Evolutionary conservation across 805 yeast genomes (phyloP).

Genomic region (Diddensiella santjacobensis): DNA sequence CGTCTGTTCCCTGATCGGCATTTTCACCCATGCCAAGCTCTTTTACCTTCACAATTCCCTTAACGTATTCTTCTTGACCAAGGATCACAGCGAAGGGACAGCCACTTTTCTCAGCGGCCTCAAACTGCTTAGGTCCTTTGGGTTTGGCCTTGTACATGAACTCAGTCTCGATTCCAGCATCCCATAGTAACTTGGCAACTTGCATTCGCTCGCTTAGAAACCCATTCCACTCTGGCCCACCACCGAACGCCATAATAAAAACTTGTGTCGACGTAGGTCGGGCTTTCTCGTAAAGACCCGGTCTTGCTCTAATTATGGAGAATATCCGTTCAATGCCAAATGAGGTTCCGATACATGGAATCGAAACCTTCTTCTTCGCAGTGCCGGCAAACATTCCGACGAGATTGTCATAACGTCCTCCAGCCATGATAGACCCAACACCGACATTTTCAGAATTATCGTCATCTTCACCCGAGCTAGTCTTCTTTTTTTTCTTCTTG

Average conservation of each 20-base stretch:
- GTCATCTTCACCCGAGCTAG: slow-evolving; percentile 55
- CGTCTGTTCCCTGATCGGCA: slow-evolving; percentile 81
- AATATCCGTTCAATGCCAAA: slow-evolving; percentile 96
- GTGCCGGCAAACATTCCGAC: slow-evolving; percentile 94
- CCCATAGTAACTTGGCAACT: slow-evolving; percentile 80
- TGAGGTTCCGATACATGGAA: slow-evolving; percentile 96
- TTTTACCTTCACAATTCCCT: slow-evolving; percentile 82
- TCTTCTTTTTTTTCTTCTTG: slow-evolving; percentile 35
- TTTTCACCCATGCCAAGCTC: slow-evolving; percentile 83
- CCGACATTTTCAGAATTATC: slow-evolving; percentile 97
- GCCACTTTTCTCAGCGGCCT: slow-evolving; percentile 94
- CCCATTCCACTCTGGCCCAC: slow-evolving; percentile 95
- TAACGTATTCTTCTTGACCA: slow-evolving; percentile 89
- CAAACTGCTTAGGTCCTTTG: slow-evolving; percentile 93
- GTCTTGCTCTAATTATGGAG: slow-evolving; percentile 79
- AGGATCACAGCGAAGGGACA: slow-evolving; percentile 86
- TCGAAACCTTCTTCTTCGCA: slow-evolving; percentile 68
- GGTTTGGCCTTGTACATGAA: slow-evolving; percentile 90
- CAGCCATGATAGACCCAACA: slow-evolving; percentile 97
- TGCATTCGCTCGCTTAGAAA: slow-evolving; percentile 88
- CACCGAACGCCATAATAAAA: slow-evolving; percentile 96
- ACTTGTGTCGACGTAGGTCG: slow-evolving; percentile 90
- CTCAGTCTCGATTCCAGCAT: slow-evolving; percentile 84
- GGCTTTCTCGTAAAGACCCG: slow-evolving; percentile 56
- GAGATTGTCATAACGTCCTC: slow-evolving; percentile 95